Percentiles rank a stretch among this genome's conserved stretches.
Conservation (phyloP, 805 yeast genomes). For the Starmerella khaoyaiensis region DNA sequence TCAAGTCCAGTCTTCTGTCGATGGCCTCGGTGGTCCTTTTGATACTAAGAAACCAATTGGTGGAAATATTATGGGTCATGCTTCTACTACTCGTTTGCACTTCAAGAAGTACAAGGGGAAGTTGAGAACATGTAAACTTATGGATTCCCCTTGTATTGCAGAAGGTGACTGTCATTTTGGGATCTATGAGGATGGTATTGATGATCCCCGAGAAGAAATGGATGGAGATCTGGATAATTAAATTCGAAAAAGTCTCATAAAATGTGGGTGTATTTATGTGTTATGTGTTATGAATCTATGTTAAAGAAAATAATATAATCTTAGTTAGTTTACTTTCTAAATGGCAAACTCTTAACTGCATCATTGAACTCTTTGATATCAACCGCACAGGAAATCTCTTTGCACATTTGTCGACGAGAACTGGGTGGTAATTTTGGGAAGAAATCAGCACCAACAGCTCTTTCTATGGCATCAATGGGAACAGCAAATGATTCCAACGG, state of each 20-base stretch:
- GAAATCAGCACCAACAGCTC: slow-evolving; percentile 73
- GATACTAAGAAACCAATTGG: slow-evolving; percentile 98
- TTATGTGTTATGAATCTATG: background rate
- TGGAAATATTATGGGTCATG: slow-evolving; percentile 93
- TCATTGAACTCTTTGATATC: slow-evolving; percentile 48
- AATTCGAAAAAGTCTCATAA: background rate
- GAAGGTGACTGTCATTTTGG: slow-evolving; percentile 93
- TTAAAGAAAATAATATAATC: background rate
- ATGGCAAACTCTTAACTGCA: slow-evolving; percentile 22
- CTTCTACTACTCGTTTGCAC: slow-evolving; percentile 84
- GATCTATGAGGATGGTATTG: slow-evolving; percentile 91
- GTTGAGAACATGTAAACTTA: slow-evolving; percentile 84
- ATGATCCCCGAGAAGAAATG: slow-evolving; percentile 83
- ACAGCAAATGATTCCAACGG: slow-evolving; percentile 70
- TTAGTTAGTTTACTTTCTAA: background rate
- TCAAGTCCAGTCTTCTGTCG: slow-evolving; percentile 97
- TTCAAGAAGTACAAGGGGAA: slow-evolving; percentile 86
- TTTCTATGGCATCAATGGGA: slow-evolving; percentile 80
- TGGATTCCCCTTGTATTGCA: slow-evolving; percentile 93
- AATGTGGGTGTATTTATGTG: background rate
- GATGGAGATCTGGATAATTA: slow-evolving; percentile 17
- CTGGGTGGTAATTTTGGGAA: slow-evolving; percentile 51
- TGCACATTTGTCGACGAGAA: slow-evolving; percentile 54
- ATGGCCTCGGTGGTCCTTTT: slow-evolving; percentile 76
- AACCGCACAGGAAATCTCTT: slow-evolving; percentile 70